Conservation (phyloP, 805 yeast genomes). For the Ogataea kodamae region DNA sequence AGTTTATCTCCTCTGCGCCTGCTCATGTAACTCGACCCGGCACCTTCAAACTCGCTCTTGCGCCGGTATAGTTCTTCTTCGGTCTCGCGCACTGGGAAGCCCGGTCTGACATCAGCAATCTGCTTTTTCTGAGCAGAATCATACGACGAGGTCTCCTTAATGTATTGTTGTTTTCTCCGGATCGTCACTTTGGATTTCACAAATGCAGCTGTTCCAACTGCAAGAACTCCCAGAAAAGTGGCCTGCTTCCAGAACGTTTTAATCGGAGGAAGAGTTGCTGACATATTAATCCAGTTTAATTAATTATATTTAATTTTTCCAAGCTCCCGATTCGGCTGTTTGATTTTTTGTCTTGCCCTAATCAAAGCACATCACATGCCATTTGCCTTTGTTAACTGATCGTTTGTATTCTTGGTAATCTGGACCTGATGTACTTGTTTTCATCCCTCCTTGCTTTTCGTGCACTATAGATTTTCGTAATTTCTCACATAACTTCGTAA, state of each 20-base stretch:
- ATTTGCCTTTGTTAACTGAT: too few relatives aligned
- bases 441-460: too few relatives aligned
- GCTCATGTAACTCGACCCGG: slow-evolving; percentile 57
- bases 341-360: not conserved
- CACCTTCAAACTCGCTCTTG: slow-evolving; percentile 65
- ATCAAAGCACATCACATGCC: slow-evolving; percentile 4
- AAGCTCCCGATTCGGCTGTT: too few relatives aligned
- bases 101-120: slow-evolving; percentile 32
- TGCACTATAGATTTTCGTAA: too few relatives aligned
- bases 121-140: slow-evolving; percentile 27
- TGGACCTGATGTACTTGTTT: too few relatives aligned
- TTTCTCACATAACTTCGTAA: too few relatives aligned
- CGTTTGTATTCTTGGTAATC: too few relatives aligned
- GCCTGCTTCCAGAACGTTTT: slow-evolving; percentile 34
- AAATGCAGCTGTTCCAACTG: slow-evolving; percentile 32
- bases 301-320: too few relatives aligned
- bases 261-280: slow-evolving; percentile 25
- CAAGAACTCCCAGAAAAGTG: slow-evolving; percentile 26
- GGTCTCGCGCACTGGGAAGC: slow-evolving; percentile 31
- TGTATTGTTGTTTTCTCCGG: slow-evolving; percentile 33
- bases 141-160: slow-evolving; percentile 33
- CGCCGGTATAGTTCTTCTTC: slow-evolving; percentile 41
- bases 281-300: too few relatives aligned
- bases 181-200: slow-evolving; percentile 36
- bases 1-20: slow-evolving; percentile 37